phyloP scores from a whole-genome alignment of 2,329 filamentous ascomycete species.

The Pseudogymnoascus sp. region DNA sequence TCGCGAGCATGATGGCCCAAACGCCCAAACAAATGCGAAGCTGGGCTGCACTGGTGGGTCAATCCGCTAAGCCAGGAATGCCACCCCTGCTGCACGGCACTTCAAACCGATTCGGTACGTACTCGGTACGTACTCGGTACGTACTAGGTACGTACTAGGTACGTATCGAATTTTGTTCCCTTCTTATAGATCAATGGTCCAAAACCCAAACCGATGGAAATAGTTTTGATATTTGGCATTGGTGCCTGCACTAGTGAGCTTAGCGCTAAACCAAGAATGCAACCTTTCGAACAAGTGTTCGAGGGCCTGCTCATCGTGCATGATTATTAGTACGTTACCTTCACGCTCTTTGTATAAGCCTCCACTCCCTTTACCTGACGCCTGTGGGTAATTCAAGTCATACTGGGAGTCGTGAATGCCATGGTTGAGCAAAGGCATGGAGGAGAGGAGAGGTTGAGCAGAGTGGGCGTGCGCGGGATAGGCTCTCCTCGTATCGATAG shows the following conservation, averaged over 20 bases:
- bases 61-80: neutral
- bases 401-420: neutral
- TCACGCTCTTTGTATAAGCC: neutral
- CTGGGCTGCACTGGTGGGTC: neutral
- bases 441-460: neutral
- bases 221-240: neutral
- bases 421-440: neutral
- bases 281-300: neutral
- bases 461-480: neutral
- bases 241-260: neutral
- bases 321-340: neutral
- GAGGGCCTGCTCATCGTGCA: neutral
- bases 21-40: neutral
- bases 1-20: neutral
- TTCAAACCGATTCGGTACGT: no score
- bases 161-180: no score
- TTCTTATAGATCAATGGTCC: no score
- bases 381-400: neutral
- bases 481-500: neutral
- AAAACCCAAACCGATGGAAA: neutral
- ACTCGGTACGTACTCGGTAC: neutral
- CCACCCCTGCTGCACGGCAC: neutral
- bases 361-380: neutral
- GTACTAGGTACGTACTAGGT: neutral
- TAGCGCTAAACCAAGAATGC: neutral